Base-by-base conservation (phyloP, 805 yeast genomes). In the Cyberlindnera japonica region DNA sequence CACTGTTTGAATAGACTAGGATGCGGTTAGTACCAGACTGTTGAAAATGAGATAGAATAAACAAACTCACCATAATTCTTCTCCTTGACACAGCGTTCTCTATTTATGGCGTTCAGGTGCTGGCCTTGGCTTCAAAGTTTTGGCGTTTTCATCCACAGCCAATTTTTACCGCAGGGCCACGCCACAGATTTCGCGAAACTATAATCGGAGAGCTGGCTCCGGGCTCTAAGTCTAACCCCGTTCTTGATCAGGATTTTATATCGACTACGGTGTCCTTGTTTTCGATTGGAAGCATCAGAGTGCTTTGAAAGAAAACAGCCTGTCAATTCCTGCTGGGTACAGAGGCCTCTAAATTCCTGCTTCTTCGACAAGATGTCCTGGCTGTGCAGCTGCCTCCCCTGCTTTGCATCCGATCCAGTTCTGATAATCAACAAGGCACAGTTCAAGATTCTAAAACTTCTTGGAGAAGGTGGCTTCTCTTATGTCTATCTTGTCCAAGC, bases 381-480 rank as follows among this genome's bases (percentile, higher is more conserved):
- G 25, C 20, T 49, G 20, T 22, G 37, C 20, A 17, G 33, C 16
- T 52, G 54, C 25, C 37, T 46, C 5, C 46, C 49, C 18, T 54
- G 57, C 22, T 58, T 69, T 33, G 58, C 49, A 23, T 47, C 59
- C n/a, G 54, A 75, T 13, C 90, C 93, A 1, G 70, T 71, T 8
- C 64, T 89, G 10, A 55, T 68, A 14, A 75, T 90, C 47, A 83
- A 84, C 58, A 75, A 77, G 40, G 69, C 75, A 26, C 67, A 68
- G 35, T 85, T 82, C 64, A 70, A 68, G 51, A 81, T 90, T 14
- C 63, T 79, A 39, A 72, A 77, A 44, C 69, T 90, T n/a, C 66
- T 90, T 6, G 96, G 95, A 9, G 97, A 89, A 64, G 95, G 95
- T 3, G 95, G 93, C 12, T 84, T 83, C 57, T 81, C 95, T 1